Percentiles rank a stretch among this genome's conserved stretches.
These are phyloP conservation scores for Candida sp. DNA, from an alignment of 1,139 yeast genomes.

Conservation along the genomic window DNA sequence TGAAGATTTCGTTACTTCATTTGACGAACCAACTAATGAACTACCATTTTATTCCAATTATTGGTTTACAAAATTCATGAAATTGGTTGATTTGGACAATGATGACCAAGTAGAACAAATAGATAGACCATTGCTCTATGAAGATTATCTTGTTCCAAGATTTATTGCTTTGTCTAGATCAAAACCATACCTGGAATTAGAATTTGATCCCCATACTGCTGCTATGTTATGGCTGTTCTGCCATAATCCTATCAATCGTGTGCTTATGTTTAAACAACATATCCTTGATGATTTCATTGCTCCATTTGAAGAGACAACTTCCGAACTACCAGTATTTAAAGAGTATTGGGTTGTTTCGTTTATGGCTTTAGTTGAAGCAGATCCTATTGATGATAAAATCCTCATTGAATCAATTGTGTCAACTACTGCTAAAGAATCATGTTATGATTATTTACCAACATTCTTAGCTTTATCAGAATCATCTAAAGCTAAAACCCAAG, in stretches of 20 bases:
- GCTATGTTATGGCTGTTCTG: neutral
- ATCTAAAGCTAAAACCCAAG: neutral
- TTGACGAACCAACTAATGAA: neutral
- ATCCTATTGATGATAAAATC: neutral
- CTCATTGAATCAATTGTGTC: neutral
- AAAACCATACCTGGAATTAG: neutral
- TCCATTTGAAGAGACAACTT: neutral
- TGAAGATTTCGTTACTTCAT: neutral
- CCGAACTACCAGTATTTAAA: neutral
- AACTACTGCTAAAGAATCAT: neutral
- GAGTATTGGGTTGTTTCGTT: neutral
- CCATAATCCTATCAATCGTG: neutral
- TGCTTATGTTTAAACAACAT: neutral
- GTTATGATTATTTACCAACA: neutral
- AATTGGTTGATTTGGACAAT: neutral
- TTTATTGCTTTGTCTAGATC: neutral
- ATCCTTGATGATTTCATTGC: neutral
- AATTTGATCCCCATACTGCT: neutral
- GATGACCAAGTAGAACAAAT: neutral
- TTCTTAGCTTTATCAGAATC: neutral
- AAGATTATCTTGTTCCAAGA: neutral
- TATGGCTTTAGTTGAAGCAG: neutral
- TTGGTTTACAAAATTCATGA: neutral
- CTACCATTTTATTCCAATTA: neutral
- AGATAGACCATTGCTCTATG: neutral